These are phyloP conservation scores for Trematosphaeria pertusa DNA, from an alignment of 2,329 filamentous ascomycete genomes.

Conservation along the genomic window DNA sequence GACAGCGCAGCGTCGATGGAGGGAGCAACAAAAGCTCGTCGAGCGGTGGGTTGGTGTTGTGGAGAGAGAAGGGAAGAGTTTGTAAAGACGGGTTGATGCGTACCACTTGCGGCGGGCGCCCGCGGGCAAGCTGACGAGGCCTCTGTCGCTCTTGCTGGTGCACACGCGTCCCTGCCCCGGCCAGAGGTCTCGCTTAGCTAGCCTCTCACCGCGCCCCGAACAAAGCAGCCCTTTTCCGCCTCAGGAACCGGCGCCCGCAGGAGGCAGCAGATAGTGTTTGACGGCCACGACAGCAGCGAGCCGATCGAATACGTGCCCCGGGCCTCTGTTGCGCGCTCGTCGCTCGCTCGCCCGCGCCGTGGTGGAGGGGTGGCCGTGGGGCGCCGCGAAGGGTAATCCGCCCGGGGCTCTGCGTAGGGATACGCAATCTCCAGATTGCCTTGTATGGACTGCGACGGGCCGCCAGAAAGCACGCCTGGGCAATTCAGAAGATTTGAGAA, in stretches of 20 bases:
- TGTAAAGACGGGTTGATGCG: neutral
- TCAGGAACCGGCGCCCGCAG: neutral
- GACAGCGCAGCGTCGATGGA: slow-evolving; percentile 6
- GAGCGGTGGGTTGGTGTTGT: neutral
- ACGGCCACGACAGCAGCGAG: no score
- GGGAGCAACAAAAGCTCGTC: neutral
- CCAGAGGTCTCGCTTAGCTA: no score
- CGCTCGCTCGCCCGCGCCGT: neutral
- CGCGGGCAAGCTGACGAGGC: no score
- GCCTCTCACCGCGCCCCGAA: no score
- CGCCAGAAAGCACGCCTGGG: no score
- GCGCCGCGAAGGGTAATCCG: neutral
- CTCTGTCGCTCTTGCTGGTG: no score
- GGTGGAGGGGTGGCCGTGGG: neutral
- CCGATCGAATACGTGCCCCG: no score
- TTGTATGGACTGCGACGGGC: no score
- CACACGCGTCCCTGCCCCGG: no score
- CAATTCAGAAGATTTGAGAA: no score
- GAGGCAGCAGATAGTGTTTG: no score
- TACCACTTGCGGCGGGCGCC: no score
- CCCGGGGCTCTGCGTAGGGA: neutral
- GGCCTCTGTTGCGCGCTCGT: neutral
- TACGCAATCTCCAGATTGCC: neutral
- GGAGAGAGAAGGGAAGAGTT: neutral
- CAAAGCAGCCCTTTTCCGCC: neutral